Percentiles rank a stretch among this genome's conserved stretches.
Conservation (phyloP, 805 yeast genomes). For the Yarrowia porcina region DNA sequence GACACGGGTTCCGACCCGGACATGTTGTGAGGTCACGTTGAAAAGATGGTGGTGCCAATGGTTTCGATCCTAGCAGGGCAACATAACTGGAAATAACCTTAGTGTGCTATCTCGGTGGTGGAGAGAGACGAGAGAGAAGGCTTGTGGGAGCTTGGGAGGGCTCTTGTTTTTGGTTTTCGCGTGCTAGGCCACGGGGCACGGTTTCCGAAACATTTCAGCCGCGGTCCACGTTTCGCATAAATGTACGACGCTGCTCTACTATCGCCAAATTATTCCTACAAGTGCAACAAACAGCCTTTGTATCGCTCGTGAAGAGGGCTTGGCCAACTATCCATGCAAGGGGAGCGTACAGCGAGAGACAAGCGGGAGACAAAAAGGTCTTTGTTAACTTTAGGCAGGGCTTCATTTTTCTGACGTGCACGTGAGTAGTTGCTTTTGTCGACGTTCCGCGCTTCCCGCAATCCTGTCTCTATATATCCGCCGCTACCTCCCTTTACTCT, state of each 20-base stretch:
- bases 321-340: background rate
- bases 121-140: background rate
- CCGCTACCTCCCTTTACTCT: background rate
- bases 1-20: constrained; percentile 25
- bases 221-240: background rate
- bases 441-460: too few relatives aligned
- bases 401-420: background rate
- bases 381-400: background rate
- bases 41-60: background rate
- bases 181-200: too few relatives aligned
- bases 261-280: background rate
- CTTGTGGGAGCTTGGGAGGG: background rate
- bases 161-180: too few relatives aligned
- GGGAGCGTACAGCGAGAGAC: background rate
- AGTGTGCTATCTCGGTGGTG: background rate
- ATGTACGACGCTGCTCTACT: background rate
- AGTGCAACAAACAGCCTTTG: background rate
- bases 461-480: too few relatives aligned
- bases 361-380: background rate
- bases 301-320: background rate
- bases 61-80: background rate
- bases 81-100: background rate
- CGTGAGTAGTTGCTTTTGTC: background rate
- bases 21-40: constrained; percentile 3
- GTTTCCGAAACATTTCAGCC: too few relatives aligned